phyloP scores from a whole-genome alignment of 169 alveolate genomes.

The Cryptosporidium sp. region DNA sequence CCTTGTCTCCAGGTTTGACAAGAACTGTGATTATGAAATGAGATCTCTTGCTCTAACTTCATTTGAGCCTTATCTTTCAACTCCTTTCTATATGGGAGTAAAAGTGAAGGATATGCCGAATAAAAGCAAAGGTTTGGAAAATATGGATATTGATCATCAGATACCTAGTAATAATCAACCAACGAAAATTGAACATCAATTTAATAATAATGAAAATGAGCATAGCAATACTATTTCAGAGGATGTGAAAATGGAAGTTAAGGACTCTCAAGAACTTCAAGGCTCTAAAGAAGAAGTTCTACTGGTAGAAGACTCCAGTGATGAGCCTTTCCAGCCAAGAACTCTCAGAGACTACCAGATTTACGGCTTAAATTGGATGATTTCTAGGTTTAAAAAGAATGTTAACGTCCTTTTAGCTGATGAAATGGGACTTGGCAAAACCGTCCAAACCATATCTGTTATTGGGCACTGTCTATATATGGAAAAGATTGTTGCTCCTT shows the following conservation, averaged over 20 bases:
- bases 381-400: conserved; percentile 93
- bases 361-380: conserved; percentile 95
- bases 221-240: neutral
- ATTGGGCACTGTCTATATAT: conserved; percentile 88
- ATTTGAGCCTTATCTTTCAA: conserved; percentile 89
- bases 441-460: conserved; percentile 94
- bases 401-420: conserved; percentile 94
- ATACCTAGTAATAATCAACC: neutral
- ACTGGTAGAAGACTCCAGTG: neutral
- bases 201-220: neutral
- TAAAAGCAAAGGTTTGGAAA: conserved; percentile 16
- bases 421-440: conserved; percentile 97
- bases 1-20: conserved; percentile 74
- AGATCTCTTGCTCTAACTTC: conserved; percentile 87
- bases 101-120: conserved; percentile 17
- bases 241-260: neutral
- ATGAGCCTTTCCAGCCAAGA: conserved; percentile 72
- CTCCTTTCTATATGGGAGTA: conserved; percentile 86
- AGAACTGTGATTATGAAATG: conserved; percentile 80
- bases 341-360: conserved; percentile 94
- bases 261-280: neutral
- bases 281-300: neutral
- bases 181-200: neutral
- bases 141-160: conserved; percentile 39
- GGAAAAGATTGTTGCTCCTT: conserved; percentile 91